Conservation (phyloP, 306 rosid species). For the Nissolia schottii region DNA sequence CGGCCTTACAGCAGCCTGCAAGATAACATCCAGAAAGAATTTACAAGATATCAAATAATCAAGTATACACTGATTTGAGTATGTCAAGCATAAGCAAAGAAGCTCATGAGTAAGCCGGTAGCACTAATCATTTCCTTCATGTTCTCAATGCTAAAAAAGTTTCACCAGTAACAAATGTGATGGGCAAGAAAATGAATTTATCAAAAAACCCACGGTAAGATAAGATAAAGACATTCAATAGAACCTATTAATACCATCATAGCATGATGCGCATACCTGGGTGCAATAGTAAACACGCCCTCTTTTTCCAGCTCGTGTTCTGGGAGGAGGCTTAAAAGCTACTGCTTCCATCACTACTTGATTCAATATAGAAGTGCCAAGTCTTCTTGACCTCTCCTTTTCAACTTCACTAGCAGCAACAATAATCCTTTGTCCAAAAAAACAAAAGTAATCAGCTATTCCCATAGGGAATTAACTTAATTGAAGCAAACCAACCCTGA, state of each 20-base stretch:
- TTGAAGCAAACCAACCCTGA: conserved; percentile 12
- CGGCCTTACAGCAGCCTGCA: conserved; percentile 97
- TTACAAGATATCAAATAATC: neutral
- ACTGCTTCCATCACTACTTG: conserved; percentile 85
- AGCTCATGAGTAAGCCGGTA: neutral
- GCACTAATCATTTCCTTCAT: neutral
- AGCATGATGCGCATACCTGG: conserved; percentile 50
- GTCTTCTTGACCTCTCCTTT: conserved; percentile 93
- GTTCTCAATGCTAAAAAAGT: neutral
- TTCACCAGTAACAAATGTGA: neutral
- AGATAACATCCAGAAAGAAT: conserved; percentile 9
- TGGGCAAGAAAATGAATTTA: neutral
- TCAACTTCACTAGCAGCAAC: conserved; percentile 82
- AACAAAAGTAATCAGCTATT: conserved; percentile 30
- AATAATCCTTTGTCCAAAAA: conserved; percentile 63
- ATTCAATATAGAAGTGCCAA: conserved; percentile 78
- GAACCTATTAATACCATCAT: neutral
- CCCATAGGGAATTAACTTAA: conserved; percentile 2
- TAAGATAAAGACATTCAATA: conserved; percentile 9
- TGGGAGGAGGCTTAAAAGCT: conserved; percentile 93
- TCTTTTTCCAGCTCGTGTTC: conserved; percentile 85
- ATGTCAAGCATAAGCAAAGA: neutral
- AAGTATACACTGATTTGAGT: neutral
- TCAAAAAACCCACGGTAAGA: neutral
- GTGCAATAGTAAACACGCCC: conserved; percentile 97